Evolutionary conservation across 2,329 filamentous ascomycete genomes (phyloP), one percentile per base, ranked within the genome.

Genomic region (Aspergillus awamori): DNA sequence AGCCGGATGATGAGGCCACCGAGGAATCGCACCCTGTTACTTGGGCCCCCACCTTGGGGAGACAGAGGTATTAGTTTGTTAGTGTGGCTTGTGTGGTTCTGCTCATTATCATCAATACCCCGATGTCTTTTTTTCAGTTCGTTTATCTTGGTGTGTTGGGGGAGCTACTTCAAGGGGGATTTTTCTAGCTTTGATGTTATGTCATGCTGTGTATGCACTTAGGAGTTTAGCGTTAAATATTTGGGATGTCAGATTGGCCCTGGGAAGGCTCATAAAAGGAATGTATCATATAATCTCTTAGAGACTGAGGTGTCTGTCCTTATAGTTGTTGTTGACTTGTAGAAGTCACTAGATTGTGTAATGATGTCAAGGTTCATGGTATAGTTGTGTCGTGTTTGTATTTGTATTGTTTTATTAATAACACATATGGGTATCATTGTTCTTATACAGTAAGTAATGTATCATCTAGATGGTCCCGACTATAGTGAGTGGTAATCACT

Each of bases 21-120:
- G 90, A 90, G 39, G 92, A 98, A 76, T 91, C 90, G 1, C 93
- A 98, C 78, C 95, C 95, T 2, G 77, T 99, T 47, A 89, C 96
- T 48, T 99, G 95, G 95, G 92, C 91, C 72, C 93, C 93, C 22
- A 91, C 87, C 1, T 76, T 96, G 58, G 88, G 88, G 15, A 84
- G 90, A 71, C 86, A 90, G 74, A 95, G 93, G 76, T 95, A 85
- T 73, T 92, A 83, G 71, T 65, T 58, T 62, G 20, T 28, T 59
- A n/a, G 15, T 33, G 15, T 36, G 30, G 47, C 47, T 28, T 45
- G 47, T 43, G 52, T 2, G 49, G 55, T 58, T 59, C 24, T 51
- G 47, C 30, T 51, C 26, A 33, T 8, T 17, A 51, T 51, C 15
- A 30, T 51, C 26, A 67, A 60, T 66, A 57, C 54, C 54, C 54